Evolutionary conservation across 1,284 basidiomycete genomes (phyloP), one percentile per base, ranked within the genome.

Genomic region (Rhodotorula sp.): DNA sequence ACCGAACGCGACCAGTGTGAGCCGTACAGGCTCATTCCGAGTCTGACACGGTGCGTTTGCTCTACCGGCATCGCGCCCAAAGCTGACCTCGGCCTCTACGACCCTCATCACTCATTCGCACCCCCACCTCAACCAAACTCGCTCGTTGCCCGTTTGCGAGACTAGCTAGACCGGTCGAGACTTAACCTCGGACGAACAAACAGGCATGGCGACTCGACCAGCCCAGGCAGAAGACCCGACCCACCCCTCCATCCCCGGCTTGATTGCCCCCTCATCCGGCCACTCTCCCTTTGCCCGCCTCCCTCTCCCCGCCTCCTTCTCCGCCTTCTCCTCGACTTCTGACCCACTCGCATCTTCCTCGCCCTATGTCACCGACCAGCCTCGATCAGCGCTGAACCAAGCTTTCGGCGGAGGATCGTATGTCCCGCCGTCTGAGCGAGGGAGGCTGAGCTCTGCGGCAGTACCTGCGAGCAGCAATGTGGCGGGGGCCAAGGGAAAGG

Each of bases 311-410:
- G 36, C 66, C 2, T 52, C 66, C 24, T 60, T 71, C 64, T 47
- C 59, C 47, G 47, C 62, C 20, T 72, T 71, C 65, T 66, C 64
- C 0, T 67, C 66, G 19, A 66, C 67, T 6, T 65, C 67, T 5
- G 30, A 49, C 9, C 44, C 62, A 4, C 64, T 62, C 30, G 63
- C 63, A 4, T 46, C 58, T 13, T 55, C 59, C 8, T 66, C 63
- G 36, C 72, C 74, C 24, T 75, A 75, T 66, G 72, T 75, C 10
- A 75, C 74, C 6, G 74, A 75, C 57, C 72, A 62, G 48, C 70
- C 64, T 2, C 58, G 61, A 10, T 66, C 62, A 0, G 60, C 66
- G 15, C 56, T 66, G 27, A 66, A 62, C 64, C 36, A 52, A 4
- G 27, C 53, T 1, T 63, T 68, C 29, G 64, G 68, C 10, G 68